phyloP scores from a whole-genome alignment of 768 basidiomycete species.

The Hygrocybe punicea region DNA sequence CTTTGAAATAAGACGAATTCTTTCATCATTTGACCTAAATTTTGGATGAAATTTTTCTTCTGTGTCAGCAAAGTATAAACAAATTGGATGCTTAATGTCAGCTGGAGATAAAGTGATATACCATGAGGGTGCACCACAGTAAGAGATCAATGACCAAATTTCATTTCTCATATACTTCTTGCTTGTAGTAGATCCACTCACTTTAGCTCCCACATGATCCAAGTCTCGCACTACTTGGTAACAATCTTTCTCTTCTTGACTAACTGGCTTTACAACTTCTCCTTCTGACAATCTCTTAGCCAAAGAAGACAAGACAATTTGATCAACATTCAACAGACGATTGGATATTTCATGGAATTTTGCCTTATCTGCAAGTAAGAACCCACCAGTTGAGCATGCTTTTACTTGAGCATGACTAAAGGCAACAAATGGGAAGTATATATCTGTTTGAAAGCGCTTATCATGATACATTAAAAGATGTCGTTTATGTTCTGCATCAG shows the following conservation, averaged over 20 bases:
- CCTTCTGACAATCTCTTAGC: constrained; percentile 21
- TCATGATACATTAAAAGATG: constrained; percentile 37
- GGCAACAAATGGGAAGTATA: constrained; percentile 34
- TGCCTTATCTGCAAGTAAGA: constrained; percentile 22
- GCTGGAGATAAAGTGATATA: constrained; percentile 32
- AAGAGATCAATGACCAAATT: constrained; percentile 20
- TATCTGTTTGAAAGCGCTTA: constrained; percentile 37
- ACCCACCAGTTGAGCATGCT: constrained; percentile 24
- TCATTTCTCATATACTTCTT: constrained; percentile 27
- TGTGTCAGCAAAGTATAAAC: constrained; percentile 27
- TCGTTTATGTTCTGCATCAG: constrained; percentile 20
- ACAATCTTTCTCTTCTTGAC: constrained; percentile 33
- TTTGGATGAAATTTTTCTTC: constrained; percentile 15
- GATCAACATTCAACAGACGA: constrained; percentile 22
- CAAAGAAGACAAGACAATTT: constrained; percentile 16
- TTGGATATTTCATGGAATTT: constrained; percentile 26
- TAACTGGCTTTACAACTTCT: constrained; percentile 23
- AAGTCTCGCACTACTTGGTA: constrained; percentile 34
- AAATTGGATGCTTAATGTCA: constrained; percentile 31
- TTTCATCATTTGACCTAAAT: constrained; percentile 4
- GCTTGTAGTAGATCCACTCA: constrained; percentile 25
- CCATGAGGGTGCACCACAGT: constrained; percentile 23
- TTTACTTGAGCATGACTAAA: constrained; percentile 43
- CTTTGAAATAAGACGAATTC: constrained; percentile 18
- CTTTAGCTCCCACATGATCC: constrained; percentile 33